phyloP scores from a whole-genome alignment of 805 yeast species.

The Saccharomycodes ludwigii region DNA sequence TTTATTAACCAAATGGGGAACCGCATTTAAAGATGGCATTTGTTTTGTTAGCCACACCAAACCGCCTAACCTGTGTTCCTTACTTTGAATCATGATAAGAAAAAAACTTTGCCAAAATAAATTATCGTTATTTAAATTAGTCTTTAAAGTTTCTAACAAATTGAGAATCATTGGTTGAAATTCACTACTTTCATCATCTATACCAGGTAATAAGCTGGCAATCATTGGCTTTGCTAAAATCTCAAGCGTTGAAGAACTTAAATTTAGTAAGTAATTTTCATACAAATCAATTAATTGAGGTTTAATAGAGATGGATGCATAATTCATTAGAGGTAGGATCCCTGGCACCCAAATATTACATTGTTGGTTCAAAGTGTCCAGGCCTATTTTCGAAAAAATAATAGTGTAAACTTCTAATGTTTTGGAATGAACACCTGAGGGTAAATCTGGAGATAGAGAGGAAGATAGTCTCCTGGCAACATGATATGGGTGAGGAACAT shows the following conservation, averaged over 20 bases:
- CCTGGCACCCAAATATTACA: slow-evolving; percentile 87
- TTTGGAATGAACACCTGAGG: slow-evolving; percentile 93
- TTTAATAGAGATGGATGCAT: slow-evolving; percentile 80
- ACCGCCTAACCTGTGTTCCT: slow-evolving; percentile 76
- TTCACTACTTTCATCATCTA: slow-evolving; percentile 89
- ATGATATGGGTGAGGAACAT: slow-evolving; percentile 56
- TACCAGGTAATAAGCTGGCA: slow-evolving; percentile 68
- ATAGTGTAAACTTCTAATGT: slow-evolving; percentile 64
- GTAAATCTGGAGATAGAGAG: slow-evolving; percentile 70
- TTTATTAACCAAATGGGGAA: slow-evolving; percentile 17
- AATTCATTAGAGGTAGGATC: slow-evolving; percentile 74
- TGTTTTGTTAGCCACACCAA: slow-evolving; percentile 53
- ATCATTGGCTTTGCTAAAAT: slow-evolving; percentile 56
- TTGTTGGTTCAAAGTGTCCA: slow-evolving; percentile 38
- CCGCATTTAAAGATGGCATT: slow-evolving; percentile 47
- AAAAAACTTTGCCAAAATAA: slow-evolving; percentile 84
- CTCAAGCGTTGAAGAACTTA: slow-evolving; percentile 38
- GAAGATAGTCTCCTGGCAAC: slow-evolving; percentile 64
- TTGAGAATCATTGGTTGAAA: slow-evolving; percentile 49
- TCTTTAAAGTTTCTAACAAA: slow-evolving; percentile 48
- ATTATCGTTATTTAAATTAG: slow-evolving; percentile 46
- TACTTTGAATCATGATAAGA: slow-evolving; percentile 59
- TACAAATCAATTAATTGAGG: slow-evolving; percentile 61
- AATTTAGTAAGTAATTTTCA: slow-evolving; percentile 37
- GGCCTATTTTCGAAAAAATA: slow-evolving; percentile 54